phyloP scores from a whole-genome alignment of 306 rosid species.

The Adenanthera pavonina region DNA sequence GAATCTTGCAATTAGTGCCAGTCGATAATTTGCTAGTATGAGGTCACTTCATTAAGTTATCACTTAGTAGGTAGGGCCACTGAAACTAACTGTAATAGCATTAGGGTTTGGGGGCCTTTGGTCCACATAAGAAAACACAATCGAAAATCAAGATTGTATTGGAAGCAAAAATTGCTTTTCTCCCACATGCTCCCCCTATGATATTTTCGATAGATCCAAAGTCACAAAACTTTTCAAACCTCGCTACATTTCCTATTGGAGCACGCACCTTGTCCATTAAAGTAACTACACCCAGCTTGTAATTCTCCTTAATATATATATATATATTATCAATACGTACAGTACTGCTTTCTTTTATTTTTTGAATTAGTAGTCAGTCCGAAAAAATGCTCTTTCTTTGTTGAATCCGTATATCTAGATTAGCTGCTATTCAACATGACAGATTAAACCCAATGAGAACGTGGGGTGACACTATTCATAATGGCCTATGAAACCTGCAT shows the following conservation, averaged over 20 bases:
- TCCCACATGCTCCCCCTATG: slow-evolving; percentile 47
- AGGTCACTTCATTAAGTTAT: slow-evolving; percentile 57
- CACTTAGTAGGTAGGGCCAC: slow-evolving; percentile 38
- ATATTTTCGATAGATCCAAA: slow-evolving; percentile 50
- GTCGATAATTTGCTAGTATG: slow-evolving; percentile 44
- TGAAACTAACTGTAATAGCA: slow-evolving; percentile 46
- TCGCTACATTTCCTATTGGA: slow-evolving; percentile 43
- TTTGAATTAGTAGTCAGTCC: not conserved
- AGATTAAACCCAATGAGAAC: slow-evolving; percentile 39
- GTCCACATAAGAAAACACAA: slow-evolving; percentile 46
- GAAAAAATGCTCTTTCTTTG: not conserved
- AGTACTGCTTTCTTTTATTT: not conserved
- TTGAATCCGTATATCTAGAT: not conserved
- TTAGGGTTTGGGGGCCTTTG: slow-evolving; percentile 40
- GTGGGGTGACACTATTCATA: not conserved
- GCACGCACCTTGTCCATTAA: slow-evolving; percentile 58
- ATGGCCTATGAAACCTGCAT: too few relatives aligned
- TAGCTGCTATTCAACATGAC: slow-evolving; percentile 17
- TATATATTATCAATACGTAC: not conserved
- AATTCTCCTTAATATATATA: slow-evolving; percentile 12
- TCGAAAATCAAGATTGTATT: slow-evolving; percentile 53
- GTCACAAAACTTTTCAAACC: slow-evolving; percentile 42
- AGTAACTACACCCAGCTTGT: slow-evolving; percentile 49
- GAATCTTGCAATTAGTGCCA: slow-evolving; percentile 26
- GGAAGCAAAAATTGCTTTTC: slow-evolving; percentile 52